phyloP scores from a whole-genome alignment of 2,329 filamentous ascomycete species.

The Neofusicoccum ribis region DNA sequence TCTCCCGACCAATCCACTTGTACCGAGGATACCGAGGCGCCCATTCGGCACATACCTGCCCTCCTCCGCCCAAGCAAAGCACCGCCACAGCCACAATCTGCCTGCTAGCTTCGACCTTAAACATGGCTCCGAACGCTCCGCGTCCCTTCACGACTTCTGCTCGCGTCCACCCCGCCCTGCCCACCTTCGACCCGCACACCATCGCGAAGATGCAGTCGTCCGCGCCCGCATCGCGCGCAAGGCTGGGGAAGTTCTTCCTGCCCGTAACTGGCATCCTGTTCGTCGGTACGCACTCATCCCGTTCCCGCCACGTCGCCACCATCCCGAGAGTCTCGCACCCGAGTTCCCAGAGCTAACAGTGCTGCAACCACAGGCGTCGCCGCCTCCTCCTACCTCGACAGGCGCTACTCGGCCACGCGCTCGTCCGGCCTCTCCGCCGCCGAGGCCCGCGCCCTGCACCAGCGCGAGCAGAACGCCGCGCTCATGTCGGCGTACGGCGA shows the following conservation, averaged over 20 bases:
- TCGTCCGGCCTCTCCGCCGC: background rate
- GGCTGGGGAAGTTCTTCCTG: conserved; percentile 6
- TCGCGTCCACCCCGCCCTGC: conserved; percentile 19
- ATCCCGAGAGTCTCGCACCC: no score
- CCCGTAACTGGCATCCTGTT: conserved; percentile 7
- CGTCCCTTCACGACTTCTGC: conserved; percentile 20
- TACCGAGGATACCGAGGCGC: conserved; percentile 10
- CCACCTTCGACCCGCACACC: conserved; percentile 11
- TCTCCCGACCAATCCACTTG: background rate
- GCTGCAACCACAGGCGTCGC: background rate
- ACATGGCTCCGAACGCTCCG: conserved; percentile 13
- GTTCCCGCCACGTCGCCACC: no score
- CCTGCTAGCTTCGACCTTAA: background rate
- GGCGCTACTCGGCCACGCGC: conserved; percentile 8
- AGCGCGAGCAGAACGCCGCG: conserved; percentile 18
- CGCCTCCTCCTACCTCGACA: conserved; percentile 15
- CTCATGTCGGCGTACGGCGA: conserved; percentile 18
- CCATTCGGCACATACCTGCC: no score
- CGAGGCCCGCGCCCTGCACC: background rate
- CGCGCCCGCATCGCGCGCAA: background rate
- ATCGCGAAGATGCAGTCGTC: conserved; percentile 11
- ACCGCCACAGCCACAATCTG: conserved; percentile 6
- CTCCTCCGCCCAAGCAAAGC: background rate
- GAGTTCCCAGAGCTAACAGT: no score
- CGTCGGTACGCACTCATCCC: background rate